phyloP scores from a whole-genome alignment of 805 yeast species.

The Pichia paraexigua region DNA sequence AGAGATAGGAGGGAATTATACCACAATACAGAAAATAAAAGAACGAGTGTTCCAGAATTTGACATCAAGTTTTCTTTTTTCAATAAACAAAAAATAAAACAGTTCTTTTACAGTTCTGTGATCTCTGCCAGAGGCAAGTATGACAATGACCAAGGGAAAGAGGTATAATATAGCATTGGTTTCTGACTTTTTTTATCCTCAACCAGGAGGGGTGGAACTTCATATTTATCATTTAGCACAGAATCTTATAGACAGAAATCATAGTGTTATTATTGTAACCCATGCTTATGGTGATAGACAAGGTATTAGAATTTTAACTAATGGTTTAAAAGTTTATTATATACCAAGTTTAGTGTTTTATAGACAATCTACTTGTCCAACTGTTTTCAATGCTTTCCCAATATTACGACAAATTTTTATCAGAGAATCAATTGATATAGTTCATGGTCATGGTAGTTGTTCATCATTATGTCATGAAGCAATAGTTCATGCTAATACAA shows the following conservation, averaged over 20 bases:
- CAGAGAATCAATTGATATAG: slow-evolving; percentile 77
- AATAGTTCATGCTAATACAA: slow-evolving; percentile 80
- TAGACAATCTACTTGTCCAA: slow-evolving; percentile 79
- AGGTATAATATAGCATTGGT: slow-evolving; percentile 42
- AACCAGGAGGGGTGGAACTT: slow-evolving; percentile 95
- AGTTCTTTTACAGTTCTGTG: too few relatives aligned
- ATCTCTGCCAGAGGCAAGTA: not conserved
- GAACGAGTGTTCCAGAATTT: too few relatives aligned
- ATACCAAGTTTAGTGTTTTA: slow-evolving; percentile 76
- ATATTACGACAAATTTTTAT: slow-evolving; percentile 75
- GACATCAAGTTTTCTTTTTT: too few relatives aligned
- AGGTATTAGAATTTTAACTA: slow-evolving; percentile 77
- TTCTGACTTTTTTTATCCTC: slow-evolving; percentile 96
- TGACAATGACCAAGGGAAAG: not conserved
- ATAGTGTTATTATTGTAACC: slow-evolving; percentile 77
- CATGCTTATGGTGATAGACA: slow-evolving; percentile 79
- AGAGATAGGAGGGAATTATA: too few relatives aligned
- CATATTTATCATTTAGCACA: slow-evolving; percentile 90
- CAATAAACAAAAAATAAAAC: too few relatives aligned
- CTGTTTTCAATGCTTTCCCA: slow-evolving; percentile 85
- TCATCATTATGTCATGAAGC: slow-evolving; percentile 85
- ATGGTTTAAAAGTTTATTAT: slow-evolving; percentile 89
- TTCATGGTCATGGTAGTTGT: slow-evolving; percentile 93
- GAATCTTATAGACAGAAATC: slow-evolving; percentile 71
- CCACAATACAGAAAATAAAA: too few relatives aligned